phyloP scores from a whole-genome alignment of 2,329 filamentous ascomycete species.

The Cryphonectria radicalis region DNA sequence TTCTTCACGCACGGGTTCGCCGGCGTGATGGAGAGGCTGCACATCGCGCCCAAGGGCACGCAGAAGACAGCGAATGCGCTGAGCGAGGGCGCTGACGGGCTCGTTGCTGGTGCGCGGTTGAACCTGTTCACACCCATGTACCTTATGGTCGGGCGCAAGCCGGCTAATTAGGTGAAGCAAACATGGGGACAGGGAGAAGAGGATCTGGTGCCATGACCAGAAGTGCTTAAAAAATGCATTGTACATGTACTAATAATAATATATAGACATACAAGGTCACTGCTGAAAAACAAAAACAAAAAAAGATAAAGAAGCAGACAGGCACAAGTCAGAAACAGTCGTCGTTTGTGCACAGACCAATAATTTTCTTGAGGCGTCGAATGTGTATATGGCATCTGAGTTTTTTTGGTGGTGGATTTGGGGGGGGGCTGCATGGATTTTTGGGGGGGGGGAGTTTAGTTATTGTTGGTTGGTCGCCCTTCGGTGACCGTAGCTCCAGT shows the following conservation, averaged over 20 bases:
- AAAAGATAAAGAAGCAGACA: background rate
- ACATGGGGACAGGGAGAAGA: background rate
- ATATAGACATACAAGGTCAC: background rate
- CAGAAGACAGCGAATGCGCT: constrained; percentile 95
- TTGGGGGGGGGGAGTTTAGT: too few species aligned
- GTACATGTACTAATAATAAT: constrained; percentile 10
- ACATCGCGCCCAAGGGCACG: constrained; percentile 78
- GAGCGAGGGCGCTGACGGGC: constrained; percentile 77
- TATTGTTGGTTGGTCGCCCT: background rate
- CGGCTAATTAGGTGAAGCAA: constrained; percentile 45
- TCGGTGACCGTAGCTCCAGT: constrained; percentile 25
- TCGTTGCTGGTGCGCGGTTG: constrained; percentile 84
- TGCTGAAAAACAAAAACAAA: background rate
- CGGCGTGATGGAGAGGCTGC: constrained; percentile 73
- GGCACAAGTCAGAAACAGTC: background rate
- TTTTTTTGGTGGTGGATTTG: background rate
- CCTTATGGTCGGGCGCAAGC: constrained; percentile 92
- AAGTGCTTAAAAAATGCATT: background rate
- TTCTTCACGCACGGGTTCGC: constrained; percentile 76
- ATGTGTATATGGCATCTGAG: background rate
- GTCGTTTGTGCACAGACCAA: background rate
- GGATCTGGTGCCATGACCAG: background rate
- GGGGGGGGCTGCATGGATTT: background rate
- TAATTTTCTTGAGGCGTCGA: background rate
- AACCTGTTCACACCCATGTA: constrained; percentile 99